These are phyloP conservation scores for Pestalotiopsis sp. DNA, from an alignment of 2,329 filamentous ascomycete genomes.

Conservation along the genomic window DNA sequence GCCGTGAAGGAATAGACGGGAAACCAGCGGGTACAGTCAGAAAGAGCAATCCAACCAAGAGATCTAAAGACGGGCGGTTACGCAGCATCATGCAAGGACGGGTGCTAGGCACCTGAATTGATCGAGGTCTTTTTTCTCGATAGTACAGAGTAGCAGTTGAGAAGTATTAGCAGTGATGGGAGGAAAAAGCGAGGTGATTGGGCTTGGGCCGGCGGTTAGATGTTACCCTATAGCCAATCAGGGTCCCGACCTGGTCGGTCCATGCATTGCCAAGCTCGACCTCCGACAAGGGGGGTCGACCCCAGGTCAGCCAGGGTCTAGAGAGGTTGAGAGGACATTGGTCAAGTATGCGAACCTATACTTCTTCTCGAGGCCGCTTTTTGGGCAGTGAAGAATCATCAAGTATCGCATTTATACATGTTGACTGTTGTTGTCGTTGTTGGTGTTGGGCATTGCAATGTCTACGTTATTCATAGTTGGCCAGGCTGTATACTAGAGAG, in stretches of 20 bases:
- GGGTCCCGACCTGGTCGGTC: conserved; percentile 1
- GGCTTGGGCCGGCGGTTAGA: conserved; percentile 33
- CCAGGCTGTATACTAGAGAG: too few species aligned
- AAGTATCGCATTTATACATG: too few species aligned
- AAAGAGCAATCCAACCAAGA: conserved; percentile 16
- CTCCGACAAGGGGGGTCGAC: conserved; percentile 6
- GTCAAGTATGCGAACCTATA: background rate
- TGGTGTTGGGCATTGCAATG: too few species aligned
- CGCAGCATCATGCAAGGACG: conserved; percentile 22
- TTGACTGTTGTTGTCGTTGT: too few species aligned
- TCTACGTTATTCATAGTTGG: too few species aligned
- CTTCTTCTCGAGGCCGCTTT: background rate
- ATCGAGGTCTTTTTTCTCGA: conserved; percentile 20
- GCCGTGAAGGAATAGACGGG: conserved; percentile 14
- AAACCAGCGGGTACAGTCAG: conserved; percentile 18
- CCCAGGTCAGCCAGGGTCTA: conserved; percentile 6
- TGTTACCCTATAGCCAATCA: conserved; percentile 27
- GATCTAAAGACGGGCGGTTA: conserved; percentile 22
- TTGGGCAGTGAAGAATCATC: too few species aligned
- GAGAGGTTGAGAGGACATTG: background rate
- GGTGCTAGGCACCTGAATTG: conserved; percentile 24
- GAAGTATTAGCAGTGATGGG: conserved; percentile 22
- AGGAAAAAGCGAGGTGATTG: conserved; percentile 26
- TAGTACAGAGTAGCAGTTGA: conserved; percentile 18
- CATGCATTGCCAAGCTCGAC: conserved; percentile 8